Evolutionary conservation across 352 stramenopile genomes (phyloP).

Genomic region (Phytophthora europaea): DNA sequence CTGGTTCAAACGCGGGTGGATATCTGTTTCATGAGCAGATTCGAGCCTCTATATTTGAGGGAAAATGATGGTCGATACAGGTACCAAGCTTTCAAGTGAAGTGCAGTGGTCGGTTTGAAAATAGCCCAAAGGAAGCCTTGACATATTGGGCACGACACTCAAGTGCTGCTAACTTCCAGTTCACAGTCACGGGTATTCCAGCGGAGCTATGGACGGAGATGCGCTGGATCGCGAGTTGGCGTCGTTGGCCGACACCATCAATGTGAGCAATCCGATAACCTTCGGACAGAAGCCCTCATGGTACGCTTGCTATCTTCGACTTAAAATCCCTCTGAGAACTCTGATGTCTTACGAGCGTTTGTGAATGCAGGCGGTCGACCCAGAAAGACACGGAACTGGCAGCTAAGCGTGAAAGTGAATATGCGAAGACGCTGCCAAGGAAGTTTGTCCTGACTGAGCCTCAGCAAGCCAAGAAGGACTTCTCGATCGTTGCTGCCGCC

Average conservation of each 20-base stretch:
- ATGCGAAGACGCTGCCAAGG: conserved; percentile 62
- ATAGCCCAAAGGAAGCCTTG: conserved; percentile 17
- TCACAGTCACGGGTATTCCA: background rate
- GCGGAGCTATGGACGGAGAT: conserved; percentile 43
- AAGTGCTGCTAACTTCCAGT: background rate
- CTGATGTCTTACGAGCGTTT: conserved; percentile 7
- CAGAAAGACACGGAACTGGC: conserved; percentile 45
- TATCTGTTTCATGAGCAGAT: background rate
- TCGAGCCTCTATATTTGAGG: conserved; percentile 16
- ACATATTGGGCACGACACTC: background rate
- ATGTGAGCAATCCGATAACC: conserved; percentile 82
- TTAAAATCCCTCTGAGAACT: background rate
- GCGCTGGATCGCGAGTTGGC: conserved; percentile 76
- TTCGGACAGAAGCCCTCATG: conserved; percentile 78
- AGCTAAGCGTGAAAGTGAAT: conserved; percentile 55
- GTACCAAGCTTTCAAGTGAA: conserved; percentile 1
- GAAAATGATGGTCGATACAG: background rate
- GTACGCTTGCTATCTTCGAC: conserved; percentile 40
- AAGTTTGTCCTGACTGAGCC: conserved; percentile 79
- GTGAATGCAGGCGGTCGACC: conserved; percentile 64
- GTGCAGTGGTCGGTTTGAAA: conserved; percentile 14
- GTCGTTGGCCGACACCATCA: conserved; percentile 76
- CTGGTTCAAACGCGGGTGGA: background rate
- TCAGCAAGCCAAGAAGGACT: conserved; percentile 48
- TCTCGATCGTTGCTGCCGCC: conserved; percentile 56